These are phyloP conservation scores for Malassezia psittaci DNA, from an alignment of 1,284 basidiomycete genomes.

Conservation along the genomic window DNA sequence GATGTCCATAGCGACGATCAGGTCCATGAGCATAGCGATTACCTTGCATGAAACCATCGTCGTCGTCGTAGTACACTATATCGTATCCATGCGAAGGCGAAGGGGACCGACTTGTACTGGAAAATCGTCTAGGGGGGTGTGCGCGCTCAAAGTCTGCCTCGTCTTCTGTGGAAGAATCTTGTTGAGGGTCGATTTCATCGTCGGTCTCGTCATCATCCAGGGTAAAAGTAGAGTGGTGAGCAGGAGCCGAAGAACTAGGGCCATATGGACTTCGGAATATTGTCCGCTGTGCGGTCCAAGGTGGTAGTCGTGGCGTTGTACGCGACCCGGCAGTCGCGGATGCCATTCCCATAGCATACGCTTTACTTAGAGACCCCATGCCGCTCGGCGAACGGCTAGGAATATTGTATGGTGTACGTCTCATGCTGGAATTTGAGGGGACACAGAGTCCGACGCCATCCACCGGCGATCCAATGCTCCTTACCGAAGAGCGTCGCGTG, in stretches of 20 bases:
- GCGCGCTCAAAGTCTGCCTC: conserved; percentile 21
- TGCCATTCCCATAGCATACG: conserved; percentile 23
- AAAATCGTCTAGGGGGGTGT: background rate
- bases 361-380: conserved; percentile 4
- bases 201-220: conserved; percentile 44
- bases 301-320: background rate
- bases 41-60: background rate
- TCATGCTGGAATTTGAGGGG: background rate
- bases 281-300: conserved; percentile 9
- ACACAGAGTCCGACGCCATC: background rate
- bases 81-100: background rate
- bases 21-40: background rate
- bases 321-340: conserved; percentile 13
- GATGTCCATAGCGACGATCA: background rate
- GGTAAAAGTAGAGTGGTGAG: conserved; percentile 12
- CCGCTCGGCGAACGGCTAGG: conserved; percentile 12
- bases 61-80: background rate
- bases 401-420: conserved; percentile 14
- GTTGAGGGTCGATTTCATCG: conserved; percentile 32
- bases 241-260: conserved; percentile 15
- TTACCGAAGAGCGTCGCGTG: conserved; percentile 14
- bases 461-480: background rate
- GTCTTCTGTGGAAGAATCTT: conserved; percentile 37
- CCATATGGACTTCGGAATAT: background rate
- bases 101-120: conserved; percentile 1